Percentiles rank a stretch among this genome's conserved stretches.
phyloP scores from a whole-genome alignment of 2,329 filamentous ascomycete species.

The Aspergillus sp. region DNA sequence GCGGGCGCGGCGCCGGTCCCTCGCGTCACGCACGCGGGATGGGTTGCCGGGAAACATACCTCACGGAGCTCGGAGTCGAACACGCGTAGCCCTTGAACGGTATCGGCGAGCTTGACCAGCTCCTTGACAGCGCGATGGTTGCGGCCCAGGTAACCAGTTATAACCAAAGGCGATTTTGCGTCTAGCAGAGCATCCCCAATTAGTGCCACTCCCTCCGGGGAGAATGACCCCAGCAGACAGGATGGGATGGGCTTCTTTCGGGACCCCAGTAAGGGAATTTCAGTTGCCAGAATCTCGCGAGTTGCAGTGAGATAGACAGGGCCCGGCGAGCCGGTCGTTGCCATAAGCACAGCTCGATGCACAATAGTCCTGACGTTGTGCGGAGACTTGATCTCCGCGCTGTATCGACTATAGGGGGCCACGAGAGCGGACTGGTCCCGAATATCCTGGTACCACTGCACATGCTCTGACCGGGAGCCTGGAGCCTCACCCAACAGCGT shows the following conservation, averaged over 20 bases:
- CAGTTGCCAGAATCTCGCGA: slow-evolving; percentile 67
- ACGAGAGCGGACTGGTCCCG: slow-evolving; percentile 76
- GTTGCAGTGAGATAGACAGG: slow-evolving; percentile 77
- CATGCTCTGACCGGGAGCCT: slow-evolving; percentile 9
- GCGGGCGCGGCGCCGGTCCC: slow-evolving; percentile 68
- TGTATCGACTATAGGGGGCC: slow-evolving; percentile 78
- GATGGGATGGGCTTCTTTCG: slow-evolving; percentile 3
- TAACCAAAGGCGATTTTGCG: slow-evolving; percentile 48
- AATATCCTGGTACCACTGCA: slow-evolving; percentile 80
- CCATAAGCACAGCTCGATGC: slow-evolving; percentile 76
- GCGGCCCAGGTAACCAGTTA: slow-evolving; percentile 51
- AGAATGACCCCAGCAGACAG: neutral
- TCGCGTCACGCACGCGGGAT: slow-evolving; percentile 41
- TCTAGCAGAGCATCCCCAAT: slow-evolving; percentile 42
- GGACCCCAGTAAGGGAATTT: slow-evolving; percentile 10
- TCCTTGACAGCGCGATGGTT: slow-evolving; percentile 41
- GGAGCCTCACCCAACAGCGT: slow-evolving; percentile 6
- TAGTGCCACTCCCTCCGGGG: slow-evolving; percentile 29
- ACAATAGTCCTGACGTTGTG: slow-evolving; percentile 84
- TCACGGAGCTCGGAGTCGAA: slow-evolving; percentile 49
- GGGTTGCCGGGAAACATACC: slow-evolving; percentile 50
- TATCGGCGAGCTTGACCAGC: slow-evolving; percentile 46
- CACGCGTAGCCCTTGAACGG: slow-evolving; percentile 49
- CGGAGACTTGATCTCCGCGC: slow-evolving; percentile 76
- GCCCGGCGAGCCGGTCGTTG: slow-evolving; percentile 70